Conservation (phyloP, 768 basidiomycete species). For the Hericium erinaceus region DNA sequence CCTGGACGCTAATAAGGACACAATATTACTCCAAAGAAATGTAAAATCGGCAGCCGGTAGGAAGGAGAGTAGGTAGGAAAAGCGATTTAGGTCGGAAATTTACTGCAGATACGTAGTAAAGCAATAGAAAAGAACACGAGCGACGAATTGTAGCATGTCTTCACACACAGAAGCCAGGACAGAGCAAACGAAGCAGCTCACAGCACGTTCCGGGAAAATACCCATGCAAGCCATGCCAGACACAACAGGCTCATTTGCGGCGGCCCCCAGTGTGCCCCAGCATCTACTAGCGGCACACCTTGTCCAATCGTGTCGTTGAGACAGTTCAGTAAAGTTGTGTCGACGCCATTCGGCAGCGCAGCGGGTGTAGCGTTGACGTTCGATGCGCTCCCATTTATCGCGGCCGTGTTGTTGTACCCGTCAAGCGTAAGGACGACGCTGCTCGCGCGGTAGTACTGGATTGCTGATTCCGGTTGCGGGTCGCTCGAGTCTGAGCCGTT, state of each 20-base stretch:
- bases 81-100: too few species aligned
- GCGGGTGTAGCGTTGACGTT: conserved; percentile 29
- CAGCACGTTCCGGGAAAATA: background rate
- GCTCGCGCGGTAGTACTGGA: conserved; percentile 20
- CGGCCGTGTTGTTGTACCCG: conserved; percentile 20
- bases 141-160: background rate
- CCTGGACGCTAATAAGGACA: too few species aligned
- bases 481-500: conserved; percentile 4
- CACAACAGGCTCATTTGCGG: background rate
- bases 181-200: background rate
- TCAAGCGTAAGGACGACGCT: conserved; percentile 17
- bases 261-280: conserved; percentile 2
- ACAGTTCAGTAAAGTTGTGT: conserved; percentile 41
- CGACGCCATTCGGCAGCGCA: conserved; percentile 44
- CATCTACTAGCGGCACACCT: conserved; percentile 47
- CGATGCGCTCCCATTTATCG: conserved; percentile 20
- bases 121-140: background rate
- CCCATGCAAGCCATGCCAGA: background rate
- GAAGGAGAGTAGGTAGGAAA: too few species aligned
- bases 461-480: conserved; percentile 19
- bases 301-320: conserved; percentile 54
- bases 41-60: too few species aligned
- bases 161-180: background rate
- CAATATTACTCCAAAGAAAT: too few species aligned
- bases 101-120: too few species aligned